Percentiles rank a stretch among this genome's conserved stretches.
phyloP scores from a whole-genome alignment of 2,329 filamentous ascomycete genomes.

The Botrytis squamosa region DNA sequence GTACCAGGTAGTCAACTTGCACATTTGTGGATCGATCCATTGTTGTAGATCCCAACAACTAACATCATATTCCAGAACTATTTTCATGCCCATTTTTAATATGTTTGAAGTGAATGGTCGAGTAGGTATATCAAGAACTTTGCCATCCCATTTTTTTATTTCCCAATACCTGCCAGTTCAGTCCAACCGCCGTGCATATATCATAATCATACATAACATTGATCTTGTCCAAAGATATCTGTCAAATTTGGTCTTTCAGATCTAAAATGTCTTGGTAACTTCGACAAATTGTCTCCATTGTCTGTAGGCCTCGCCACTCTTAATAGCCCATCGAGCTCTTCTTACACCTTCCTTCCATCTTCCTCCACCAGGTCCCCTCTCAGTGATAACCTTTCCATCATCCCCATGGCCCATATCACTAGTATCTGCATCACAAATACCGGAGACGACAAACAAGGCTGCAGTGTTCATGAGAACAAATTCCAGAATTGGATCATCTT shows the following conservation, averaged over 20 bases:
- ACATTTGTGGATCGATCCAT: conserved; percentile 6
- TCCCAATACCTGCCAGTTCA: not conserved
- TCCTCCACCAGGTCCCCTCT: conserved; percentile 79
- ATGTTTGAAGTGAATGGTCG: not conserved
- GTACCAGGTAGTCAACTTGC: not conserved
- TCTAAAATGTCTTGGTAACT: conserved; percentile 49
- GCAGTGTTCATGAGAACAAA: conserved; percentile 96
- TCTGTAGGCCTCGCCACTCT: conserved; percentile 80
- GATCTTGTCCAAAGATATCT: not conserved
- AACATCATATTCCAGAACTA: not conserved
- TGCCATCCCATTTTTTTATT: not conserved
- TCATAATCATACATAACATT: not conserved
- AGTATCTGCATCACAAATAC: conserved; percentile 78
- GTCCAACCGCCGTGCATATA: not conserved
- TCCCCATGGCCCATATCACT: conserved; percentile 79
- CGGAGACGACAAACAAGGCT: conserved; percentile 79
- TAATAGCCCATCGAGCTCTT: conserved; percentile 81
- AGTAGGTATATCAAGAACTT: not conserved
- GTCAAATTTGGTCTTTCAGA: not conserved
- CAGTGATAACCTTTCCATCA: conserved; percentile 75
- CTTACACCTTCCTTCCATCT: conserved; percentile 95
- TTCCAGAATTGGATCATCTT: conserved; percentile 81
- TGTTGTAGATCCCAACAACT: not conserved
- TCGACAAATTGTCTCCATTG: conserved; percentile 84
- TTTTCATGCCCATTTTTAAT: not conserved